phyloP scores from a whole-genome alignment of 148 eudicot genomes.

The Cornus florida region DNA sequence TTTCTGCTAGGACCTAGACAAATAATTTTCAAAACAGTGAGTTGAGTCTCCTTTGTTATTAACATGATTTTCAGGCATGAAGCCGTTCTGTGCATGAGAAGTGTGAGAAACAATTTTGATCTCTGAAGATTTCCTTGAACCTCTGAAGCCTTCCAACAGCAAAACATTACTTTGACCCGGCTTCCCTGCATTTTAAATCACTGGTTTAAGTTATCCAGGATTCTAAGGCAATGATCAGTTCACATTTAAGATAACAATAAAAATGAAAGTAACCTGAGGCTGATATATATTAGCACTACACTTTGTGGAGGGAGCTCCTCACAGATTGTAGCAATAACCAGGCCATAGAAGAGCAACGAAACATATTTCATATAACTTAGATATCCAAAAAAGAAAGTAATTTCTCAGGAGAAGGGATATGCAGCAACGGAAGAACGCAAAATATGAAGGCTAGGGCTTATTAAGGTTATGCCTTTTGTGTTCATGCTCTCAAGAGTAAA shows the following conservation, averaged over 20 bases:
- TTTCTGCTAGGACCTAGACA: constrained; percentile 77
- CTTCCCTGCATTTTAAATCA: constrained; percentile 41
- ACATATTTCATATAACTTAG: neutral
- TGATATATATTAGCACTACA: constrained; percentile 74
- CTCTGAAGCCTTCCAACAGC: constrained; percentile 52
- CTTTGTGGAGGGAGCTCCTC: constrained; percentile 87
- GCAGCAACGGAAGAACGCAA: too few species aligned
- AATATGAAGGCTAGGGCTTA: too few species aligned
- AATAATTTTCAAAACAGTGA: constrained; percentile 52
- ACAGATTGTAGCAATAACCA: constrained; percentile 82
- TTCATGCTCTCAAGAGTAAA: too few species aligned
- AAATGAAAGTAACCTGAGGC: constrained; percentile 58
- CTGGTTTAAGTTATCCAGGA: constrained; percentile 10
- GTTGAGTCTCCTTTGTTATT: constrained; percentile 46
- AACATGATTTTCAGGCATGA: constrained; percentile 39
- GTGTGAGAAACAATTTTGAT: constrained; percentile 41
- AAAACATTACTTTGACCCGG: constrained; percentile 40
- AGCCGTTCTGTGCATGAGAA: constrained; percentile 33
- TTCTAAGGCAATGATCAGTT: constrained; percentile 3
- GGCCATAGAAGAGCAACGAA: constrained; percentile 18
- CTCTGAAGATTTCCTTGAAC: constrained; percentile 59
- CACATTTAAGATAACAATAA: constrained; percentile 2
- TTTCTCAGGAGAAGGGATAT: too few species aligned
- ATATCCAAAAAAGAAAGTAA: neutral
- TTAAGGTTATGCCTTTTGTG: too few species aligned